Percentiles rank a stretch among this genome's conserved stretches.
phyloP scores from a whole-genome alignment of 306 rosid species.

The Castanea crenata region DNA sequence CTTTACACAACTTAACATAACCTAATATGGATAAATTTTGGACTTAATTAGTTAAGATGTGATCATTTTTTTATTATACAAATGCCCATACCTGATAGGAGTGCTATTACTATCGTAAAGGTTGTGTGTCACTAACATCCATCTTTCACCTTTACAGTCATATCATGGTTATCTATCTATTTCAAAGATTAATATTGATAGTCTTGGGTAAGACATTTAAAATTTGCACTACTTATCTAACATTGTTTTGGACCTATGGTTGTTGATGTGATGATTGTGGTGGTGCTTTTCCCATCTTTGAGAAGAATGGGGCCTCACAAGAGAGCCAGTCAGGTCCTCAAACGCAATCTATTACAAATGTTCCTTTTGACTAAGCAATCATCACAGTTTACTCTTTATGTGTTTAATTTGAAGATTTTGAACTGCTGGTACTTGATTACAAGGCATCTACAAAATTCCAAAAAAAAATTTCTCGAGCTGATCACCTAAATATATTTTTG shows the following conservation, averaged over 20 bases:
- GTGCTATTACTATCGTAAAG: too few relatives aligned
- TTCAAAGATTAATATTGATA: neutral
- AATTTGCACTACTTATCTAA: too few relatives aligned
- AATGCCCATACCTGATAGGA: too few relatives aligned
- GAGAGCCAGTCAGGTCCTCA: neutral
- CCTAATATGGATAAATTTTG: too few relatives aligned
- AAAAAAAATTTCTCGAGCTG: constrained; percentile 53
- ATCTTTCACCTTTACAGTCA: neutral
- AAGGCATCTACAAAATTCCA: constrained; percentile 9
- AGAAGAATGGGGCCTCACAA: neutral
- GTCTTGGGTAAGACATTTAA: too few relatives aligned
- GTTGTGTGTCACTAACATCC: too few relatives aligned
- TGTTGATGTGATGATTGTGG: neutral
- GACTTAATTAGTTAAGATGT: too few relatives aligned
- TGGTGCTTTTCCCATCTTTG: neutral
- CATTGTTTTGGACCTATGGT: too few relatives aligned
- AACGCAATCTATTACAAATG: neutral
- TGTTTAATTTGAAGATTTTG: constrained; percentile 16
- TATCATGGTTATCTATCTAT: neutral
- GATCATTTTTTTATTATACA: too few relatives aligned
- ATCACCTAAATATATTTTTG: constrained; percentile 39
- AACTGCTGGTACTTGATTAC: constrained; percentile 19
- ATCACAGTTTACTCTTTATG: neutral
- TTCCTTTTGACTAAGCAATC: neutral
- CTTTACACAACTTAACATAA: too few relatives aligned